Conservation (phyloP, 2,329 filamentous ascomycete species). For the Trichophyton equinum region DNA sequence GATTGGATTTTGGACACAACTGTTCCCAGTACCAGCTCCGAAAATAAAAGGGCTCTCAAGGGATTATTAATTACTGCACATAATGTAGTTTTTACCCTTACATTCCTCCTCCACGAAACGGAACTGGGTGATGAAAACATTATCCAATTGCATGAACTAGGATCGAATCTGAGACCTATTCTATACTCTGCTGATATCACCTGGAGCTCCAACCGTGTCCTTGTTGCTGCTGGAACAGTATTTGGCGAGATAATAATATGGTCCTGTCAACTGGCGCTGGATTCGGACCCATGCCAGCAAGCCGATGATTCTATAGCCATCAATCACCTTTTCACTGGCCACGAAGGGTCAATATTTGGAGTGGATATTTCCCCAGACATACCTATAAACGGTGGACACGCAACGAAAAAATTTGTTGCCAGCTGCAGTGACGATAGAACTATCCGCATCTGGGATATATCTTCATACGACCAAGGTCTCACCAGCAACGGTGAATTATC, state of each 20-base stretch:
- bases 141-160: constrained; percentile 25
- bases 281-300: constrained; percentile 8
- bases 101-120: constrained; percentile 13
- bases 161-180: constrained; percentile 57
- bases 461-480: constrained; percentile 38
- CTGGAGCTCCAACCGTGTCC: constrained; percentile 50
- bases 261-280: constrained; percentile 45
- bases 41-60: constrained; percentile 20
- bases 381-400: constrained; percentile 24
- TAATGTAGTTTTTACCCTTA: constrained; percentile 58
- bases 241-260: constrained; percentile 91
- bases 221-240: constrained; percentile 79
- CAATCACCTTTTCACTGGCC: constrained; percentile 50
- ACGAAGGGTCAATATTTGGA: constrained; percentile 90
- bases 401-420: constrained; percentile 52
- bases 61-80: constrained; percentile 69
- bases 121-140: constrained; percentile 15
- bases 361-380: constrained; percentile 60
- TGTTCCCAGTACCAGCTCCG: constrained; percentile 32
- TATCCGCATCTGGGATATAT: constrained; percentile 73
- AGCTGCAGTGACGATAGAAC: constrained; percentile 95
- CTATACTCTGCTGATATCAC: constrained; percentile 71
- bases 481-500: constrained; percentile 18
- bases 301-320: constrained; percentile 26
- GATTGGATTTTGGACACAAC: constrained; percentile 70